Conservation (phyloP, 2,329 filamentous ascomycete genomes). For the Scortechinia acanthostroma region DNA sequence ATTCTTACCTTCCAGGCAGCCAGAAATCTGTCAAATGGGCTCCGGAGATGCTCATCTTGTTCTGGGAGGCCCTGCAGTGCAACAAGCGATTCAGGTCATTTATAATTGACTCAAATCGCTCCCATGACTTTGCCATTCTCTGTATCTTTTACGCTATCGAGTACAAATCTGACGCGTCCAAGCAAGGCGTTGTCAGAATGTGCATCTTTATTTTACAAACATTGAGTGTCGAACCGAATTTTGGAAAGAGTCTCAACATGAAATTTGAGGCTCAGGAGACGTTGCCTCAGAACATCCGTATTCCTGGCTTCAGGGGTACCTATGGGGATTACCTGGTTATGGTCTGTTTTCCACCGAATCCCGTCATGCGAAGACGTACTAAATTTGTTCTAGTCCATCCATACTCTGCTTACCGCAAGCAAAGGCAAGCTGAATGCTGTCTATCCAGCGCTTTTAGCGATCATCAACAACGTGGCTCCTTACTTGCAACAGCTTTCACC, state of each 20-base stretch:
- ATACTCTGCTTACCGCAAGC: slow-evolving; percentile 81
- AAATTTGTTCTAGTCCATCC: slow-evolving; percentile 65
- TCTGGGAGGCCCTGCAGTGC: slow-evolving; percentile 95
- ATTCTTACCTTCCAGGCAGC: slow-evolving; percentile 79
- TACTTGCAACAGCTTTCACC: slow-evolving; percentile 73
- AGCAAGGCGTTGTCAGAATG: slow-evolving; percentile 90
- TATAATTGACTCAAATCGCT: slow-evolving; percentile 89
- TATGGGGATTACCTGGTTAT: slow-evolving; percentile 93
- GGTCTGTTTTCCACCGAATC: slow-evolving; percentile 35
- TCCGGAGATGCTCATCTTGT: slow-evolving; percentile 91
- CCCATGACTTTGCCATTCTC: slow-evolving; percentile 85
- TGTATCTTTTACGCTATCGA: slow-evolving; percentile 89
- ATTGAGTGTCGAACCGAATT: slow-evolving; percentile 83
- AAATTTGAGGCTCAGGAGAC: slow-evolving; percentile 83
- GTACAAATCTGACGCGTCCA: slow-evolving; percentile 76
- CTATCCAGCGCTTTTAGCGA: slow-evolving; percentile 83
- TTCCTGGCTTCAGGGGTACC: slow-evolving; percentile 77
- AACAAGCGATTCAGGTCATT: slow-evolving; percentile 96
- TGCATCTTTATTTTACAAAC: slow-evolving; percentile 96
- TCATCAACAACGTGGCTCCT: slow-evolving; percentile 87
- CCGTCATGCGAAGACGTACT: slow-evolving; percentile 19
- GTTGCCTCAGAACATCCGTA: slow-evolving; percentile 72
- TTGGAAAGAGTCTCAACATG: slow-evolving; percentile 84
- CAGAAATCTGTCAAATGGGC: slow-evolving; percentile 78
- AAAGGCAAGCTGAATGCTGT: slow-evolving; percentile 85